phyloP scores from a whole-genome alignment of 202 grass and related monocot species.

The Eragrostis tef region DNA sequence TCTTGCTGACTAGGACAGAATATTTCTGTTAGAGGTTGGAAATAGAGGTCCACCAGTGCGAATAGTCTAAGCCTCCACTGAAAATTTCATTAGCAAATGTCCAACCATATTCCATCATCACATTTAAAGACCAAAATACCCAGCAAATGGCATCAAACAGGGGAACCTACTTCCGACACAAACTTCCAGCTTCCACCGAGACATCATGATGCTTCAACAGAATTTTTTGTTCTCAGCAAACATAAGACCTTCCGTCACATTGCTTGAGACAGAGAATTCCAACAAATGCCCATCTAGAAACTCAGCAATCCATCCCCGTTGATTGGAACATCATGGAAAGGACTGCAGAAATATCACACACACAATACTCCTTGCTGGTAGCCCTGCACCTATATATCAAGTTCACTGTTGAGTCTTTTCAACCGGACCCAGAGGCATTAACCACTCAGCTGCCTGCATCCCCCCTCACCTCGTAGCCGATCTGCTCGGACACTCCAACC shows the following conservation, averaged over 20 bases:
- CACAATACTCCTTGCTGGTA: not conserved
- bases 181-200: no score
- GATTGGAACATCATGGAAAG: constrained; percentile 3
- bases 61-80: no score
- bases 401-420: constrained; percentile 37
- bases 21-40: no score
- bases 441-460: not conserved
- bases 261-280: constrained; percentile 2
- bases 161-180: not conserved
- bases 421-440: not conserved
- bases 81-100: not conserved
- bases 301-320: constrained; percentile 23
- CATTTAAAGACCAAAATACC: no score
- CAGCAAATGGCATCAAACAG: not conserved
- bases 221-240: not conserved
- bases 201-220: constrained; percentile 26
- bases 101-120: not conserved
- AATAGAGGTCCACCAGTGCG: no score
- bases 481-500: constrained; percentile 31
- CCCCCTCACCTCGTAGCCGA: not conserved
- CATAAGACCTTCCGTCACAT: constrained; percentile 34
- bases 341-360: constrained; percentile 9
- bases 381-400: not conserved
- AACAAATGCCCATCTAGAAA: constrained; percentile 4
- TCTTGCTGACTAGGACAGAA: no score